Base-by-base conservation (phyloP, 1,139 yeast species). In the Debaryomyces psychrophilus region DNA sequence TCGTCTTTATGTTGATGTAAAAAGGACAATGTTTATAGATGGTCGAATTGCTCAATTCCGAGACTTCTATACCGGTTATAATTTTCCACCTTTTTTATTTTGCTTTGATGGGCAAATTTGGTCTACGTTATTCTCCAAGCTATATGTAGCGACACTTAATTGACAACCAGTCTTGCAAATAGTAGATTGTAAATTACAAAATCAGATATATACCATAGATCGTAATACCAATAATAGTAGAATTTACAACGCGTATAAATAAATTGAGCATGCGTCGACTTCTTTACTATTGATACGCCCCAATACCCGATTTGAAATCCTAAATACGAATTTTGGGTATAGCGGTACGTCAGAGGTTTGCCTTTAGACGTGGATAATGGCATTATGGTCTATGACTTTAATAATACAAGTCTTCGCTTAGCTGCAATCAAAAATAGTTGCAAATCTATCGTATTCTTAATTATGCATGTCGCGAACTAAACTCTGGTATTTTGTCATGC, bases 11-110 rank as follows among this genome's bases (percentile, higher is more conserved):
- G 28, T 22, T 37, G 37, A 28, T 37, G 37, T 37, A 38, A 33
- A 28, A 36, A 33, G 39, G 23, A 22, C 37, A 41, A 43, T 29
- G 31, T 35, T 28, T 38, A 38, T 28, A 27, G 26, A 31, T 20
- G 38, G 43, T 43, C 46, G 46, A 26, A 37, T 37, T 43, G 46
- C 31, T 11, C 43, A 43, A 31, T 43, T 38, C 42, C 46, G 46
- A 43, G 46, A 40, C 23, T 23, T 15, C 23, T 35, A 35, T 35
- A 23, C 28, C 38, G 28, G 28, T 35, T 35, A 22, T 20, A 14
- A 35, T 12, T 35, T 33, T 35, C 20, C n/a, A 35, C 20, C 12
- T 23, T 12, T 14, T 15, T 29, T 29, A 14, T 18, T 7, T 14
- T 29, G 8, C 5, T 29, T 14, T 15, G 11, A 14, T 14, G 12